phyloP scores from a whole-genome alignment of 495 filamentous ascomycete genomes.

The Penicillium flavigenum region DNA sequence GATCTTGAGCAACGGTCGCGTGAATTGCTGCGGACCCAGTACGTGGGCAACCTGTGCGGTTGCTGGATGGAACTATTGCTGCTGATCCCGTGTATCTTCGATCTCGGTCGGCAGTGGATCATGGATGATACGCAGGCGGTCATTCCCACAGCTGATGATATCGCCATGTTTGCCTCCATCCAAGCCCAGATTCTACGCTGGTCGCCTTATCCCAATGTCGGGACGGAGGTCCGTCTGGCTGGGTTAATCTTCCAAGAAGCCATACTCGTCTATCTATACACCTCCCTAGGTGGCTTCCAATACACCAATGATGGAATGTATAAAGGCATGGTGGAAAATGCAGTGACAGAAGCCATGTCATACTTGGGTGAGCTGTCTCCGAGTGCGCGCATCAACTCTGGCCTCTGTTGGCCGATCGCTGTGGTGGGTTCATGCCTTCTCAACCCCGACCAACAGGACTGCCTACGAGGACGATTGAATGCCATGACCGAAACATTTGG shows the following conservation, averaged over 20 bases:
- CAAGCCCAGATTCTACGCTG: slow-evolving; percentile 38
- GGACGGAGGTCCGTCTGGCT: slow-evolving; percentile 34
- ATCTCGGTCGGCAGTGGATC: slow-evolving; percentile 43
- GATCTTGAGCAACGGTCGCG: slow-evolving; percentile 39
- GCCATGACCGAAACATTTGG: slow-evolving; percentile 35
- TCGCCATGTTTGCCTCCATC: slow-evolving; percentile 42
- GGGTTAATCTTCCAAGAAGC: slow-evolving; percentile 40
- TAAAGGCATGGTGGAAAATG: slow-evolving; percentile 29
- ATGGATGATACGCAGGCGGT: slow-evolving; percentile 25
- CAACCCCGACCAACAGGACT: slow-evolving; percentile 22
- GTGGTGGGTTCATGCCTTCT: slow-evolving; percentile 37
- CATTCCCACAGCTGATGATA: slow-evolving; percentile 36
- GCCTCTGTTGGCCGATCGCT: slow-evolving; percentile 41
- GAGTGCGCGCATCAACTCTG: slow-evolving; percentile 37
- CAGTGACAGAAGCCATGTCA: slow-evolving; percentile 32
- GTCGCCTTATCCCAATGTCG: slow-evolving; percentile 34
- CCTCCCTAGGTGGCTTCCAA: slow-evolving; percentile 30
- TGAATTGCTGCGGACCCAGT: slow-evolving; percentile 29
- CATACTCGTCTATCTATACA: slow-evolving; percentile 41
- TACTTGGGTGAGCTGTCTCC: slow-evolving; percentile 31
- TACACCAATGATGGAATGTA: slow-evolving; percentile 35
- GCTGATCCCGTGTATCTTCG: slow-evolving; percentile 39
- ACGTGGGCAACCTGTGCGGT: slow-evolving; percentile 39
- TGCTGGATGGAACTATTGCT: slow-evolving; percentile 40
- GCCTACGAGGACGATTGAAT: slow-evolving; percentile 22